Evolutionary conservation across 345 rosid genomes (phyloP).

Genomic region (Xanthoceras sorbifolium): DNA sequence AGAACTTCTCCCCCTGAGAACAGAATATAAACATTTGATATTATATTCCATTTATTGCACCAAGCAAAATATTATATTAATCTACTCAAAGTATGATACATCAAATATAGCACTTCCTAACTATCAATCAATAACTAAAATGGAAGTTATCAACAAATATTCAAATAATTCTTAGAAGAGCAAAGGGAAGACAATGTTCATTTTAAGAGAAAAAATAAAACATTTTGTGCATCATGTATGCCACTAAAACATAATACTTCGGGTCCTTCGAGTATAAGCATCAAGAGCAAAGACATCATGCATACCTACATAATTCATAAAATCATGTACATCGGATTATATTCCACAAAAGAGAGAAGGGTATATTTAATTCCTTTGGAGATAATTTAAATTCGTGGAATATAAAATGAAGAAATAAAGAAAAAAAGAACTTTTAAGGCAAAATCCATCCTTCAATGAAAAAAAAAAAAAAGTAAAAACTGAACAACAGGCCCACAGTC

Average conservation of each 20-base stretch:
- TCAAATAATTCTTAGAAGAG: neutral
- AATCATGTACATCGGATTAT: neutral
- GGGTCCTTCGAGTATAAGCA: neutral
- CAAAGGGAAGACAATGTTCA: slow-evolving; percentile 7
- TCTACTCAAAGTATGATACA: neutral
- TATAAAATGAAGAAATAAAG: too few relatives aligned
- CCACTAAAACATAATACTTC: neutral
- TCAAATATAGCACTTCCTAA: neutral
- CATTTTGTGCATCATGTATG: neutral
- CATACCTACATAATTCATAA: neutral
- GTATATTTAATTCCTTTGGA: neutral
- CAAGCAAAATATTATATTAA: neutral
- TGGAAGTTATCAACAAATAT: neutral
- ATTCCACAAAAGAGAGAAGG: neutral
- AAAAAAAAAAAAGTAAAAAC: neutral
- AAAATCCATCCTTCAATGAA: too few relatives aligned
- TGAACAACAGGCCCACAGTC: neutral
- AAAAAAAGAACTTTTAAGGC: too few relatives aligned
- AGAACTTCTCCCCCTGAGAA: slow-evolving; percentile 79
- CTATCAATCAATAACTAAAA: neutral
- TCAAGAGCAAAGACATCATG: neutral
- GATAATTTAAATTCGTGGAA: neutral
- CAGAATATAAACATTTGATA: neutral
- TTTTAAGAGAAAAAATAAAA: neutral
- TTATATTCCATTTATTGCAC: neutral